Base-by-base conservation (phyloP, 768 basidiomycete genomes). In the Tylopilus felleus region DNA sequence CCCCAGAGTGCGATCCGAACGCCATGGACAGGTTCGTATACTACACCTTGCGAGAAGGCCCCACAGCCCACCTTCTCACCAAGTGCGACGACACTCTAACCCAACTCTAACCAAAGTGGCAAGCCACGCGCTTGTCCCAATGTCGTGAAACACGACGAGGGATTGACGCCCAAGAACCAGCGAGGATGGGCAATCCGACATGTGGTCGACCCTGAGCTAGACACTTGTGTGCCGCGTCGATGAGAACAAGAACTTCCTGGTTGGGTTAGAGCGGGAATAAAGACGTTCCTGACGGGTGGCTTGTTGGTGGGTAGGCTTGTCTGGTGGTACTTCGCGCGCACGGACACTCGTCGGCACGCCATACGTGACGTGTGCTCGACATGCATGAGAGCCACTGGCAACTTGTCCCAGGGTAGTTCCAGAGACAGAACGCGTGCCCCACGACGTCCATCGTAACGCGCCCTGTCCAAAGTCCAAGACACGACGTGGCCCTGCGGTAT, bases 71-170 rank as follows among this genome's bases (percentile, higher is more conserved):
- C 0, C 36, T 38, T 38, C 36, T n/a, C n/a, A 19, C 10, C 43
- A 45, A 38, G 10, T 52, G 51, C 33, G 51, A 21, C 43, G 42
- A 45, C 25, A 52, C 25, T 52, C 51, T 38, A 52, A 52, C 43
- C 33, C 51, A 52, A 45, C 35, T 36, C 25, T 52, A 52, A 27
- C 36, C 36, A 19, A 38, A 19, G 9, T 2, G 4, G 9, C 5
- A 7, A 29, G 9, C 29, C 6, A 9, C 10, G 29, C 7, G 6
- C 5, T 12, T 29, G 29, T n/a, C n/a, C n/a, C 25, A 27, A 10
- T 33, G 31, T 33, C 31, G 13, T 35, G 35, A 35, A 35, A 35
- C 35, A 9, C 14, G 12, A 33, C 9, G 12, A 33, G 25, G 7
- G 25, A 27, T 27, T 27, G 3, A 27, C 25, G 25, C 25, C 25